Evolutionary conservation across 1,284 basidiomycete species (phyloP).

Genomic region (Leccinum glutinopallens): DNA sequence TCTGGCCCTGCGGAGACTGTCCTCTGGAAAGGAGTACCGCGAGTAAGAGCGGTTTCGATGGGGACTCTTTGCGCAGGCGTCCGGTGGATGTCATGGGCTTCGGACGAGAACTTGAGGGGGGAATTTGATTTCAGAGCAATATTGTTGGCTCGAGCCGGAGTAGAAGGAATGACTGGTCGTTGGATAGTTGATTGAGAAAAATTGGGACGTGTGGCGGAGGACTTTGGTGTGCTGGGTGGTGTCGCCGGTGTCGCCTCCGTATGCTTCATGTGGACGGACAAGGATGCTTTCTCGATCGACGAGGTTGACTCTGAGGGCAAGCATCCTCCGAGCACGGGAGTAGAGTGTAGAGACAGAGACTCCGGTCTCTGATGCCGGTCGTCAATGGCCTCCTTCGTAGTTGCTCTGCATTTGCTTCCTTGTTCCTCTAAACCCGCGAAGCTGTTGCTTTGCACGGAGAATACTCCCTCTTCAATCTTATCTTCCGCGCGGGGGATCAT

Average conservation of each 20-base stretch:
- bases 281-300: slow-evolving; percentile 7
- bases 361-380: slow-evolving; percentile 23
- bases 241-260: slow-evolving; percentile 11
- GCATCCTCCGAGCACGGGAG: slow-evolving; percentile 35
- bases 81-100: slow-evolving; percentile 41
- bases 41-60: slow-evolving; percentile 50
- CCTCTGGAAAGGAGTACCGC: slow-evolving; percentile 52
- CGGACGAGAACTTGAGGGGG: slow-evolving; percentile 40
- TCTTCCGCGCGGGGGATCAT: neutral
- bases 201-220: slow-evolving; percentile 13
- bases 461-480: neutral
- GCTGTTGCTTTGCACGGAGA: slow-evolving; percentile 7
- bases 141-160: slow-evolving; percentile 25
- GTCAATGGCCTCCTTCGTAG: slow-evolving; percentile 9
- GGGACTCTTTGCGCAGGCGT: slow-evolving; percentile 66
- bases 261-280: slow-evolving; percentile 2
- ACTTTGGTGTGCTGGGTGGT: slow-evolving; percentile 19
- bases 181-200: slow-evolving; percentile 24
- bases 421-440: slow-evolving; percentile 5
- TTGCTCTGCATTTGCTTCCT: slow-evolving; percentile 9
- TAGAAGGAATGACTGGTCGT: slow-evolving; percentile 23
- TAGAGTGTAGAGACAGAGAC: slow-evolving; percentile 42
- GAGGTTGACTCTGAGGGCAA: slow-evolving; percentile 11
- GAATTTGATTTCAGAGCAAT: slow-evolving; percentile 26
- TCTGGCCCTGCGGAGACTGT: slow-evolving; percentile 25